Percentiles rank a stretch among this genome's conserved stretches.
phyloP scores from a whole-genome alignment of 2,329 filamentous ascomycete genomes.

The Aureobasidium musti region DNA sequence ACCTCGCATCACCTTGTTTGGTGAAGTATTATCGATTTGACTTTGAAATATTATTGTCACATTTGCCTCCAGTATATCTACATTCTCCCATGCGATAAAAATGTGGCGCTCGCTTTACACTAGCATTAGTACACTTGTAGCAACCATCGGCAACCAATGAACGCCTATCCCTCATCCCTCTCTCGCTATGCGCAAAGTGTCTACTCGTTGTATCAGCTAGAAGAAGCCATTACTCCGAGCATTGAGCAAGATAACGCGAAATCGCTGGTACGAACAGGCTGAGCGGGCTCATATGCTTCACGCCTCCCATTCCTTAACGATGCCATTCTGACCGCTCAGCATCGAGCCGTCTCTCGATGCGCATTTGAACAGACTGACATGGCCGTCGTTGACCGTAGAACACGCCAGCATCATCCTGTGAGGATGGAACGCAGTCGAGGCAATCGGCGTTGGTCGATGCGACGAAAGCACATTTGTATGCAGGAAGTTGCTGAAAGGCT shows the following conservation, averaged over 20 bases:
- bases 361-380: slow-evolving; percentile 76
- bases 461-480: slow-evolving; percentile 35
- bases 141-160: not conserved
- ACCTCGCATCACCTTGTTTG: no score
- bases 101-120: not conserved
- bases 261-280: not conserved
- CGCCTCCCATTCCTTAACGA: slow-evolving; percentile 31
- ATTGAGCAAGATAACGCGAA: not conserved
- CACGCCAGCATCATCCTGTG: slow-evolving; percentile 90
- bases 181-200: slow-evolving; percentile 16
- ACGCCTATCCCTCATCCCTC: not conserved
- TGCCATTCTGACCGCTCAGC: slow-evolving; percentile 16
- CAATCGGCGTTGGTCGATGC: slow-evolving; percentile 77
- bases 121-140: slow-evolving; percentile 1
- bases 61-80: not conserved
- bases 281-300: not conserved
- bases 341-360: slow-evolving; percentile 31
- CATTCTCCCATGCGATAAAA: not conserved
- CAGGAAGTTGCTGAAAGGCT: slow-evolving; percentile 74
- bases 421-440: slow-evolving; percentile 90
- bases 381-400: slow-evolving; percentile 80
- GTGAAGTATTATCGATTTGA: not conserved
- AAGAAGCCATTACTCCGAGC: not conserved
- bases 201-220: not conserved
- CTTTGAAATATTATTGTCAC: not conserved